Base-by-base conservation (phyloP, 2,329 filamentous ascomycete genomes). In the Epichloe gansuensis region DNA sequence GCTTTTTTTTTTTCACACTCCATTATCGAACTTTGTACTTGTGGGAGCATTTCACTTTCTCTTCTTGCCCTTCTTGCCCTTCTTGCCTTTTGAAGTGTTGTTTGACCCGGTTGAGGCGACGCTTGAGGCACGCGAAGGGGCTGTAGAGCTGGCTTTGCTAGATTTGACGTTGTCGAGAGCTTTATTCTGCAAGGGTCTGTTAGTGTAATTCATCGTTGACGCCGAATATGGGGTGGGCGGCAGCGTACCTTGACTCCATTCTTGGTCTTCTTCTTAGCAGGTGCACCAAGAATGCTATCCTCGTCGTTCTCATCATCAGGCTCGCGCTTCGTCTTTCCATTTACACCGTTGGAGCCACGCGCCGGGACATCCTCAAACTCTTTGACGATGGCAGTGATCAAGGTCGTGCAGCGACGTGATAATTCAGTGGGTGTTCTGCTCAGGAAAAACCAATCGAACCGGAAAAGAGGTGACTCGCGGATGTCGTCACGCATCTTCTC, bases 381-480 rank as follows among this genome's bases (percentile, higher is more conserved):
- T 68, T 93, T 86, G 50, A 93, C 87, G 47, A 98, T 89, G 0
- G 93, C 95, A 38, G 91, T 95, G 57, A 98, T 81, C 50, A 98
- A 77, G 1, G 94, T 98, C 35, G 87, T 94, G 71, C 93, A 97
- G 50, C 94, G 82, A 60, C 93, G 84, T 55, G 89, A 86, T 60
- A 98, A 85, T 69, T 98, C 93, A 48, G 90, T 84, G 0, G 93
- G 89, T 4, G 91, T 98, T 45, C 93, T 82, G 66, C 88, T 95
- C 41, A 98, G 77, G 75, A 98, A 96, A 74, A 98, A 98, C 94
- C 94, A 98, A 66, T 98, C 93, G 62, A 98, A 98, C 40, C 93
- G 83, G 78, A 98, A 98, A 3, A 98, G 74, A 9, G 93, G 90
- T 52, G 85, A 91, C 58, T 96, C 89, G 36, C 90, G 85, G 58